phyloP scores from a whole-genome alignment of 2,329 filamentous ascomycete genomes.

The Pezicula carpinea region DNA sequence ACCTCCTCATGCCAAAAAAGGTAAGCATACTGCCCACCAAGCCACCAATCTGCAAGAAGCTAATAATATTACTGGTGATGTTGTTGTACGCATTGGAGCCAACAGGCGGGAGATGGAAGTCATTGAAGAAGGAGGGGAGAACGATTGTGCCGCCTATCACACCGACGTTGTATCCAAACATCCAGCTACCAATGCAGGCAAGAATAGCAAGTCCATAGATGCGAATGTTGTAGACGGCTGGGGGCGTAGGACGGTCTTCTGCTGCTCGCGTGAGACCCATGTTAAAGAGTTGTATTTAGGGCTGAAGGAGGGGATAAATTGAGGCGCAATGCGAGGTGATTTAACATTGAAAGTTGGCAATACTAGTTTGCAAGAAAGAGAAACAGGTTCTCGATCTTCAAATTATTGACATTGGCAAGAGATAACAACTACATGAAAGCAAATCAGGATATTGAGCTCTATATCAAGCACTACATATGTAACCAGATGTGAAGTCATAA shows the following conservation, averaged over 20 bases:
- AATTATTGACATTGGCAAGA: too few species aligned
- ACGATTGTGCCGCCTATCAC: conserved; percentile 22
- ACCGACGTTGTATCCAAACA: conserved; percentile 24
- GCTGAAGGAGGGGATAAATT: neutral
- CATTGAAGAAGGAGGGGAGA: conserved; percentile 16
- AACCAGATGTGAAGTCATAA: too few species aligned
- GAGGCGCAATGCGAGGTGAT: neutral
- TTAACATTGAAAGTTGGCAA: too few species aligned
- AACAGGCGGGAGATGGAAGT: conserved; percentile 18
- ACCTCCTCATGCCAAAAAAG: conserved; percentile 16
- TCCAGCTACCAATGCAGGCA: conserved; percentile 14
- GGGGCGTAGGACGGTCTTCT: conserved; percentile 23
- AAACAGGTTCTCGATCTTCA: too few species aligned
- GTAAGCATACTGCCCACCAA: conserved; percentile 18
- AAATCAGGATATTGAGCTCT: too few species aligned
- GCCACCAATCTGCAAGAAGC: conserved; percentile 23
- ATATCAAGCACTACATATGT: too few species aligned
- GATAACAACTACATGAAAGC: too few species aligned
- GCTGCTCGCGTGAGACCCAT: conserved; percentile 9
- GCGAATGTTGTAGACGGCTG: conserved; percentile 20
- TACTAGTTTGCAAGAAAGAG: too few species aligned
- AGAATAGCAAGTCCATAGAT: conserved; percentile 19
- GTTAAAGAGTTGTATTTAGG: neutral
- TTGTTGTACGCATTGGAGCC: conserved; percentile 16
- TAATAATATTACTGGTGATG: conserved; percentile 22